Evolutionary conservation across 495 filamentous ascomycete species (phyloP).

Genomic region (Aspergillus egyptiacus): DNA sequence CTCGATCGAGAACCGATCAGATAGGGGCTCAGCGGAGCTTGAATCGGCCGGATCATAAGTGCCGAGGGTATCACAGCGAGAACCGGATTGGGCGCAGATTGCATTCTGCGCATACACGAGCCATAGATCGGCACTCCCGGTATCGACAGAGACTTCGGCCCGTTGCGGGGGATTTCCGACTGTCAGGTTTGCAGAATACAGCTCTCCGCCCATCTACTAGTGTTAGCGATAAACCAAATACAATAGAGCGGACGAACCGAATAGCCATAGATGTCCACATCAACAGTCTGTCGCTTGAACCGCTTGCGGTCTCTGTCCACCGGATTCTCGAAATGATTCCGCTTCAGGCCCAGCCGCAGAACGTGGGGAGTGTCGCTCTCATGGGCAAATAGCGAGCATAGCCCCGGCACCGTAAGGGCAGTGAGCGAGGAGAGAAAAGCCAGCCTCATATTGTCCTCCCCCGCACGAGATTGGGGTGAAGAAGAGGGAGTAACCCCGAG

Average conservation of each 20-base stretch:
- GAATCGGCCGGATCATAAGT: constrained; percentile 58
- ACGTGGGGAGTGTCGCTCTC: constrained; percentile 7
- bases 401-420: not conserved
- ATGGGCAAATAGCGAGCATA: not conserved
- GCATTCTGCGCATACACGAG: constrained; percentile 23
- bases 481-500: not conserved
- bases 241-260: not conserved
- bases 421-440: constrained; percentile 1
- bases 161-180: constrained; percentile 59
- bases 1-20: constrained; percentile 66
- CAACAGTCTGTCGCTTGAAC: constrained; percentile 5
- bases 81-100: constrained; percentile 19
- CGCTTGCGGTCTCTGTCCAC: constrained; percentile 5
- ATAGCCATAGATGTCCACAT: constrained; percentile 4
- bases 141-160: constrained; percentile 61
- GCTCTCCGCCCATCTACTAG: constrained; percentile 7
- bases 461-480: not conserved
- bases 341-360: constrained; percentile 2
- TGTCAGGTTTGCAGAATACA: constrained; percentile 60
- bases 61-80: constrained; percentile 42
- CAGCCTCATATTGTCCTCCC: constrained; percentile 1
- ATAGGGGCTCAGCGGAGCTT: constrained; percentile 60
- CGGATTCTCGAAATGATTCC: constrained; percentile 4
- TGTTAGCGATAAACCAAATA: not conserved
- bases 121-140: constrained; percentile 81